Percentiles rank a stretch among this genome's conserved stretches.
Conservation (phyloP, 345 rosid species). For the Aquilaria malaccensis region DNA sequence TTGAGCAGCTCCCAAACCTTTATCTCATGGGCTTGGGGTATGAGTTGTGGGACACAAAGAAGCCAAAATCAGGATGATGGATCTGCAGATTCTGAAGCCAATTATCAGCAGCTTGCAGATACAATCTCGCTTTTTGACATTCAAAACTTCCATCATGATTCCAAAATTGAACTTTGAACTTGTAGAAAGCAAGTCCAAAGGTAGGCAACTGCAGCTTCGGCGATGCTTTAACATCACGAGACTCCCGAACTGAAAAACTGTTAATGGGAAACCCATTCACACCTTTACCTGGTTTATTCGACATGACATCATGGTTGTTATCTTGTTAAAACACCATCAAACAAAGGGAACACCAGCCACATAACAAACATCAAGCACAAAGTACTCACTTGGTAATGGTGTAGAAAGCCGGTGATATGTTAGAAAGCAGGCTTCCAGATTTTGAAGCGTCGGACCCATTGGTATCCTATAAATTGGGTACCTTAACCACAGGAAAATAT, state of each 20-base stretch:
- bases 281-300: conserved; percentile 22
- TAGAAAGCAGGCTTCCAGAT: conserved; percentile 72
- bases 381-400: conserved; percentile 33
- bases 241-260: conserved; percentile 23
- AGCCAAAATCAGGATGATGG: conserved; percentile 50
- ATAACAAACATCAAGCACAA: background rate
- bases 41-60: conserved; percentile 39
- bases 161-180: conserved; percentile 56
- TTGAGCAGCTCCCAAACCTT: no score
- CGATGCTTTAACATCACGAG: conserved; percentile 25
- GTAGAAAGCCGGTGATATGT: conserved; percentile 75
- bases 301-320: conserved; percentile 1
- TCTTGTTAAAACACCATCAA: background rate
- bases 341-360: background rate
- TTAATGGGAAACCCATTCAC: conserved; percentile 25
- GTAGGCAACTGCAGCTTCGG: conserved; percentile 42
- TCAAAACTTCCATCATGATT: conserved; percentile 36
- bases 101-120: conserved; percentile 37
- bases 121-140: conserved; percentile 26
- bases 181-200: conserved; percentile 73
- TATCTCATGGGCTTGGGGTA: background rate
- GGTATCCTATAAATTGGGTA: conserved; percentile 91
- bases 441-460: conserved; percentile 59
- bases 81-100: conserved; percentile 42
- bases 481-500: conserved; percentile 34